Conservation (phyloP, 129 eudicot species). For the Tagetes patula region DNA sequence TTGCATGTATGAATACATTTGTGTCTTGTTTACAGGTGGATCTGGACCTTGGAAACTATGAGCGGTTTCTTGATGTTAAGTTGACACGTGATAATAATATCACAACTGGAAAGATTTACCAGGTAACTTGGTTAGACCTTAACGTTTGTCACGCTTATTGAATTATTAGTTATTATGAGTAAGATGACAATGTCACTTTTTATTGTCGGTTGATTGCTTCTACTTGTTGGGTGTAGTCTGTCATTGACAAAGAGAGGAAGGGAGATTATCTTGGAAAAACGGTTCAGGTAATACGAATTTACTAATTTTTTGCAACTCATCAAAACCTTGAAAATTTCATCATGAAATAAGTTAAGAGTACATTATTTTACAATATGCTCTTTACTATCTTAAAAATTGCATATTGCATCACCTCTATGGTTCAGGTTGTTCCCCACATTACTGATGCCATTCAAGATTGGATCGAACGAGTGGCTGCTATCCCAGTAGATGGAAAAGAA, state of each 20-base stretch:
- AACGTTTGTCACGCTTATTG: slow-evolving; percentile 10
- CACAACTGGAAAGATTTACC: slow-evolving; percentile 94
- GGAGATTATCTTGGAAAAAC: slow-evolving; percentile 96
- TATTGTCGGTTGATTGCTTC: background rate
- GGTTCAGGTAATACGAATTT: slow-evolving; percentile 41
- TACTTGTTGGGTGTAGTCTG: slow-evolving; percentile 53
- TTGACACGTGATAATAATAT: slow-evolving; percentile 89
- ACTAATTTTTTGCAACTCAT: background rate
- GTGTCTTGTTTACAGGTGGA: slow-evolving; percentile 70
- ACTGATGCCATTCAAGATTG: slow-evolving; percentile 44
- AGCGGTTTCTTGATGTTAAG: slow-evolving; percentile 85
- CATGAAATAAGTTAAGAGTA: background rate
- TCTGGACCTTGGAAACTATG: slow-evolving; percentile 98
- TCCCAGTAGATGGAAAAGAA: slow-evolving; percentile 46
- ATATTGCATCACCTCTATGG: background rate
- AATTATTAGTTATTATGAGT: background rate
- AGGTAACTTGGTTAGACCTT: slow-evolving; percentile 38
- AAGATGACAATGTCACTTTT: background rate
- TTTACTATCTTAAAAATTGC: background rate
- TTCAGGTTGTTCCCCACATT: slow-evolving; percentile 41
- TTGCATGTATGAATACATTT: background rate
- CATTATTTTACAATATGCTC: background rate
- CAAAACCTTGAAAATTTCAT: background rate
- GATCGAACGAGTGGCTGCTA: slow-evolving; percentile 40
- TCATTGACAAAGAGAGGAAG: slow-evolving; percentile 88